Evolutionary conservation across 345 rosid species (phyloP).

Genomic region (Bruguiera parviflora): DNA sequence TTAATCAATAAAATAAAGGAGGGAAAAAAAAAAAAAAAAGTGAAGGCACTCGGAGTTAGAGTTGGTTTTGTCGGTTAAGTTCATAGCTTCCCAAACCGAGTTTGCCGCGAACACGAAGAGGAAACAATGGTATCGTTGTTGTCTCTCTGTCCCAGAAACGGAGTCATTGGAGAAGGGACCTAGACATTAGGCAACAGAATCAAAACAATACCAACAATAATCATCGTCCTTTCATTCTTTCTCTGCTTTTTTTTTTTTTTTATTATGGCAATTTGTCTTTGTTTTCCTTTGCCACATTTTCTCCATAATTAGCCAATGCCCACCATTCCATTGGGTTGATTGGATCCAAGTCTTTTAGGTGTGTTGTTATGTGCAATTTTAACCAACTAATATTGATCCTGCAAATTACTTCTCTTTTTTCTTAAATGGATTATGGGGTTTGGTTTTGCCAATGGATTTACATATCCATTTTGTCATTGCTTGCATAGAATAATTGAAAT

Average conservation of each 20-base stretch:
- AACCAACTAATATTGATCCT: not conserved
- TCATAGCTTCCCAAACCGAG: not conserved
- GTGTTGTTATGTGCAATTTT: not conserved
- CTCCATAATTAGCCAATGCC: not conserved
- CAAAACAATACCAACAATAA: not conserved
- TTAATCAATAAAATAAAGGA: too few relatives aligned
- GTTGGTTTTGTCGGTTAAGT: not conserved
- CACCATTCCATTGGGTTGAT: not conserved
- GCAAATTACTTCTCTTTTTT: not conserved
- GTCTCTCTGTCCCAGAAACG: slow-evolving; percentile 43
- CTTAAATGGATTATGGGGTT: too few relatives aligned
- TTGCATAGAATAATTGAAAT: not conserved
- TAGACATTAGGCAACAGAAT: slow-evolving; percentile 32
- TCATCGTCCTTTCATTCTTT: not conserved
- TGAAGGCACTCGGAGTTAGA: not conserved
- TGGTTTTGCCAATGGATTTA: too few relatives aligned
- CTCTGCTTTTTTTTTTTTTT: not conserved
- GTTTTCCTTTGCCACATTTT: not conserved
- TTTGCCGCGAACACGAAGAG: not conserved
- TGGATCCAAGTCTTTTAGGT: not conserved
- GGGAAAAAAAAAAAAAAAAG: not conserved
- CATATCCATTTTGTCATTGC: not conserved
- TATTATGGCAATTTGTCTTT: not conserved
- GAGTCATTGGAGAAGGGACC: slow-evolving; percentile 61
- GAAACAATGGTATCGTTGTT: not conserved